phyloP scores from a whole-genome alignment of 2,329 filamentous ascomycete species.

The Tricladium varicosporioides region DNA sequence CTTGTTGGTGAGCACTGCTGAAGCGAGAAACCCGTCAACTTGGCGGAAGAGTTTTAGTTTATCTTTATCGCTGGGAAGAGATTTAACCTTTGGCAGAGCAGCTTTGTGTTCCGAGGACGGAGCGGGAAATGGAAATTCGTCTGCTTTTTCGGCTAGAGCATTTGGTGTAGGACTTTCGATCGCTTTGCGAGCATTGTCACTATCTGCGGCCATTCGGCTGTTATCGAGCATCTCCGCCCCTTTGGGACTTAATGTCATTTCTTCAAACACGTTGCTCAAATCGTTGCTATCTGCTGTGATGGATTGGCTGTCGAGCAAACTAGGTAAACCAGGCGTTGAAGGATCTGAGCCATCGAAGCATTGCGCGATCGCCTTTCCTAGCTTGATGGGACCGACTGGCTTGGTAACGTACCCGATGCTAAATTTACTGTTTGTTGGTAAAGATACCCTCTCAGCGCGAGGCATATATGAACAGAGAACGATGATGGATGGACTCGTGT shows the following conservation, averaged over 20 bases:
- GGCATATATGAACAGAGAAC: constrained; percentile 32
- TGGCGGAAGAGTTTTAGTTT: no score
- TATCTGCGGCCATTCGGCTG: constrained; percentile 32
- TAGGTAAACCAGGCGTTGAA: constrained; percentile 22
- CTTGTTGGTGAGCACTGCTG: no score
- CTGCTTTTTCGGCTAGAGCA: constrained; percentile 23
- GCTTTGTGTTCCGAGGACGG: background rate
- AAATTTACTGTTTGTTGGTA: constrained; percentile 12
- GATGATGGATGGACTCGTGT: constrained; percentile 24
- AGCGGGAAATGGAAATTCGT: constrained; percentile 32
- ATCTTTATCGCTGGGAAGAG: no score
- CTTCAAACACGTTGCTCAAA: constrained; percentile 30
- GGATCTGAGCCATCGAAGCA: constrained; percentile 23
- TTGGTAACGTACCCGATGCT: constrained; percentile 33
- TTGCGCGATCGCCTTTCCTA: constrained; percentile 31
- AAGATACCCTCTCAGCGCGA: constrained; percentile 21
- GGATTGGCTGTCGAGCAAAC: constrained; percentile 5
- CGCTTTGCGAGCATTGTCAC: constrained; percentile 32
- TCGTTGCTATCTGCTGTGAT: constrained; percentile 18
- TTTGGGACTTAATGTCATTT: constrained; percentile 24
- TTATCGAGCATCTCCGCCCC: constrained; percentile 32
- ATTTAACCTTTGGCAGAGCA: background rate
- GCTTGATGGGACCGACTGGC: constrained; percentile 33
- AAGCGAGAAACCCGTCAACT: no score
- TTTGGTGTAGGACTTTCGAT: constrained; percentile 33